Evolutionary conservation across 768 basidiomycete species (phyloP).

Genomic region (Amanita rubescens): DNA sequence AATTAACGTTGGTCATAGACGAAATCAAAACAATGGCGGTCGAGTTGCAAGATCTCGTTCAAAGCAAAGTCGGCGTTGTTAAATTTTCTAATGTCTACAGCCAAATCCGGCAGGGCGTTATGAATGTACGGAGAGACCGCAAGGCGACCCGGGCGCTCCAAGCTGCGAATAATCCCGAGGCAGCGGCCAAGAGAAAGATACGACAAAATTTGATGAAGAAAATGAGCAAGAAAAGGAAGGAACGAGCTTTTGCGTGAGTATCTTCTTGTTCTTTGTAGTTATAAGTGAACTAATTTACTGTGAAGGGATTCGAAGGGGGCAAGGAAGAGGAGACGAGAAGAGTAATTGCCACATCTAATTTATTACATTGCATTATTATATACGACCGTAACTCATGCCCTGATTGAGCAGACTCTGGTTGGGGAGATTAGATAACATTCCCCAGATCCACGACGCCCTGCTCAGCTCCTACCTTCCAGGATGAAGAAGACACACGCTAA

Average conservation of each 20-base stretch:
- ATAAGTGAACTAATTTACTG: background rate
- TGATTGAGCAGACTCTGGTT: too few relatives aligned
- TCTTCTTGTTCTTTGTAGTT: background rate
- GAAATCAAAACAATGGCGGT: conserved; percentile 74
- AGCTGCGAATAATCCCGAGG: conserved; percentile 65
- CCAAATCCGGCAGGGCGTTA: conserved; percentile 64
- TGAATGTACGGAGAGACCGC: conserved; percentile 63
- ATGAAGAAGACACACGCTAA: background rate
- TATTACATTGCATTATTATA: conserved; percentile 3
- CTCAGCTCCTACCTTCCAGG: background rate
- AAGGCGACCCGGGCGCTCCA: conserved; percentile 54
- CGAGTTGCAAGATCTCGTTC: conserved; percentile 85
- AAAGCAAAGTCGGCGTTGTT: conserved; percentile 81
- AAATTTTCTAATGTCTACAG: conserved; percentile 77
- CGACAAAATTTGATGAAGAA: conserved; percentile 73
- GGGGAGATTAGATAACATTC: too few relatives aligned
- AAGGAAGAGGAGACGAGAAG: conserved; percentile 38
- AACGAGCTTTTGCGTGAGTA: conserved; percentile 50
- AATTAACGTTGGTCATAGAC: conserved; percentile 36
- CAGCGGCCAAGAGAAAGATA: conserved; percentile 66
- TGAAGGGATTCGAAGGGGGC: conserved; percentile 43
- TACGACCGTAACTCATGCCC: background rate
- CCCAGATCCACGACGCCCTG: too few relatives aligned
- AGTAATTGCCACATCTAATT: conserved; percentile 13
- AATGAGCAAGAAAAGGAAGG: conserved; percentile 79